Base-by-base conservation (phyloP, 306 rosid genomes). In the Trifolium fragiferum region DNA sequence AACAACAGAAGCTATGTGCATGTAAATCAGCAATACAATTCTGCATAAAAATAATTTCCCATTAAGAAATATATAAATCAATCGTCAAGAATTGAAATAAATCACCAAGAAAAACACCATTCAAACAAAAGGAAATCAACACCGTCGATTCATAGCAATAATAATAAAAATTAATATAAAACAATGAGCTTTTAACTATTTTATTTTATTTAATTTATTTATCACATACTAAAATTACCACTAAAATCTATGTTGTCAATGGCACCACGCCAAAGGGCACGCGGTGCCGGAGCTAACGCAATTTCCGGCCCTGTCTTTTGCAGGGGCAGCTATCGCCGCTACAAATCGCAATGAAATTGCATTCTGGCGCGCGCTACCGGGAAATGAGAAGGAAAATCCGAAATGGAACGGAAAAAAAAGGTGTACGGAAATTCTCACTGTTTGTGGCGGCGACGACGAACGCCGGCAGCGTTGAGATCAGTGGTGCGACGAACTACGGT, bases 1-100 rank as follows among this genome's bases (percentile, higher is more conserved):
- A 78, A 70, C 66, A 37, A 44, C 47, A 12, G 57, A 70, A 47
- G 57, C 40, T 77, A 44, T 33, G 15, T 20, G 75, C 81, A 80
- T 60, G 74, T 55, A 64, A 70, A 80, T 84, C 77, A 84, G 78
- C 81, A 75, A 57, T 38, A 19, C 61, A 77, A 58, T 47, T 77
- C 85, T 74, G 81, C 23, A 3, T 9, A n/a, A 46, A 38, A 49
- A 76, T 37, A 67, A 60, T 37, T 51, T 67, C 60, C 25, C 64
- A n/a, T 77, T 33, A 66, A 49, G 25, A 67, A 71, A 65, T 11
- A 21, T 44, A 11, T 18, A 51, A 25, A 33, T 59, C 67, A 72
- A 54, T 63, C 58, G 38, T 23, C 49, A 66, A 61, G 32, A 19
- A 47, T n/a, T 13, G 40, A 43, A 40, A 40, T 38, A 12, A 47